These are phyloP conservation scores for Ambrosia trifida DNA, from an alignment of 129 eudicot genomes.

Conservation along the genomic window DNA sequence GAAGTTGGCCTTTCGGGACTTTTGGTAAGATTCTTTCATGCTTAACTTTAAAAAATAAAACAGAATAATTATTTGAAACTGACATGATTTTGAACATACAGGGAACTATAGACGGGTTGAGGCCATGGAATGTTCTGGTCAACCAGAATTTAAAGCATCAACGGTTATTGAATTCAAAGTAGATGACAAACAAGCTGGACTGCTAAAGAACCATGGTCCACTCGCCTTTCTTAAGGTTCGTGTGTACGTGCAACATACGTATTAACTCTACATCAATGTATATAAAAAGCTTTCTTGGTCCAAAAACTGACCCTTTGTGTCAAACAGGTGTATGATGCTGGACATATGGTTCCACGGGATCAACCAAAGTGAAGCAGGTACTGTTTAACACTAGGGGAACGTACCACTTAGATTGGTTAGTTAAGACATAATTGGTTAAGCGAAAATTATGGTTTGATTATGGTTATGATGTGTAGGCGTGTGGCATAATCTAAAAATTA, in stretches of 20 bases:
- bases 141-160: conserved; percentile 45
- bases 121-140: conserved; percentile 75
- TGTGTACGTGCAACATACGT: background rate
- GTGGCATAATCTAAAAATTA: too few species aligned
- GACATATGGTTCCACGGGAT: conserved; percentile 80
- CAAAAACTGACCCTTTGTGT: background rate
- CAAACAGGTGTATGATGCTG: conserved; percentile 57
- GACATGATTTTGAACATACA: conserved; percentile 25
- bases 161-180: conserved; percentile 37
- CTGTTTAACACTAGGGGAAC: too few species aligned
- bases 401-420: too few species aligned
- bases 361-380: too few species aligned
- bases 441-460: too few species aligned
- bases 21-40: conserved; percentile 46
- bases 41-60: background rate
- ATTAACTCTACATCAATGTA: background rate
- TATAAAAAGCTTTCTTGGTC: conserved; percentile 13
- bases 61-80: background rate
- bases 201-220: conserved; percentile 48
- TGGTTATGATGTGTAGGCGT: too few species aligned
- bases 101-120: conserved; percentile 75
- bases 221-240: conserved; percentile 66
- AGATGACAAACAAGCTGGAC: conserved; percentile 51
- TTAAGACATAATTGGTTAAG: too few species aligned
- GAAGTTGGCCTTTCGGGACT: too few species aligned